Percentiles rank a stretch among this genome's conserved stretches.
Evolutionary conservation across 208 protist species (phyloP).

Genomic region (Trypanosoma congolense): DNA sequence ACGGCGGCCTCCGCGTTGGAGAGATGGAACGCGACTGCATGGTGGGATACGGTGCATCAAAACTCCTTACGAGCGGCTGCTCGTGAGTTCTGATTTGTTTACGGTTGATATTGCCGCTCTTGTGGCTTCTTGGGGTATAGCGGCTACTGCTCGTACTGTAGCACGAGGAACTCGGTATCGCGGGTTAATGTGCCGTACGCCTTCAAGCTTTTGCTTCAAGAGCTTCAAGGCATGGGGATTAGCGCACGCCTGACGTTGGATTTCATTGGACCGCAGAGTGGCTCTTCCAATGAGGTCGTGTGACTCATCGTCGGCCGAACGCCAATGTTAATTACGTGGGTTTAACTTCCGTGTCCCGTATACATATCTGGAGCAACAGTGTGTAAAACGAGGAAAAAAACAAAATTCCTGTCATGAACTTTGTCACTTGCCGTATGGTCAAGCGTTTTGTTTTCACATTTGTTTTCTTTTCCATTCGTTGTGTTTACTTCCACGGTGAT

Average conservation of each 20-base stretch:
- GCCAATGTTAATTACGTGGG: neutral
- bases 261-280: constrained; percentile 16
- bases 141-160: constrained; percentile 95
- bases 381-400: no score
- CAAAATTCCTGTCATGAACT: no score
- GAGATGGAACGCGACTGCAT: constrained; percentile 99
- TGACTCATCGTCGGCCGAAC: neutral
- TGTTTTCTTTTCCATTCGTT: no score
- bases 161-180: constrained; percentile 61
- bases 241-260: constrained; percentile 17
- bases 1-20: constrained; percentile 99
- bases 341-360: neutral
- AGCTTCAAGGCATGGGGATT: constrained; percentile 89
- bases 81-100: constrained; percentile 97
- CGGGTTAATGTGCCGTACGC: constrained; percentile 98
- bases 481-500: no score
- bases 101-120: constrained; percentile 92
- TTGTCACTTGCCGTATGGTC: no score
- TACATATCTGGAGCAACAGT: no score
- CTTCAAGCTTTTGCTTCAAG: constrained; percentile 99
- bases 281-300: constrained; percentile 3
- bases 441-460: no score
- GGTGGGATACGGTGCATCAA: constrained; percentile 93
- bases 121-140: constrained; percentile 90
- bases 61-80: constrained; percentile 97